phyloP scores from a whole-genome alignment of 2,329 filamentous ascomycete species.

The Emericellopsis atlantica region DNA sequence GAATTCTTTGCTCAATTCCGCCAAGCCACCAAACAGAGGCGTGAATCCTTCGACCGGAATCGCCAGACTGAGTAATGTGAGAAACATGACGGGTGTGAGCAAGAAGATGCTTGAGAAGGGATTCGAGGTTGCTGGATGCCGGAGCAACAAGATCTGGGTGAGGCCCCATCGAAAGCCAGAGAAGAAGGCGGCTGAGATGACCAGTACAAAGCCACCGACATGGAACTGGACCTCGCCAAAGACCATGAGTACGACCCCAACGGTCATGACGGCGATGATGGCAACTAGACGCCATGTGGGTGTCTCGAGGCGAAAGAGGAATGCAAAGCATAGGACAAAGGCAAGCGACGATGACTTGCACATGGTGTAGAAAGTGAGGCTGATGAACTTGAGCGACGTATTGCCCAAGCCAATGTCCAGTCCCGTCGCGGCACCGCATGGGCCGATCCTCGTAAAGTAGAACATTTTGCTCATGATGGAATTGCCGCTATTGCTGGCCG shows the following conservation, averaged over 20 bases:
- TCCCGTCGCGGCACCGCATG: constrained; percentile 84
- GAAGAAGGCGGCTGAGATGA: constrained; percentile 89
- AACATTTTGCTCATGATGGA: constrained; percentile 78
- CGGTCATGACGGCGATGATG: constrained; percentile 86
- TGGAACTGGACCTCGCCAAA: constrained; percentile 88
- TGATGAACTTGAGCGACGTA: constrained; percentile 90
- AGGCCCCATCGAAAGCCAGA: constrained; percentile 96
- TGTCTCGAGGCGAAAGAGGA: constrained; percentile 80
- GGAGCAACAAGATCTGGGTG: constrained; percentile 90
- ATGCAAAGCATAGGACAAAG: constrained; percentile 91
- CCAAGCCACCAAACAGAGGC: constrained; percentile 54
- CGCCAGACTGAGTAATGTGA: constrained; percentile 67
- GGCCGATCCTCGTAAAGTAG: constrained; percentile 82
- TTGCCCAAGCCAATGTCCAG: constrained; percentile 95
- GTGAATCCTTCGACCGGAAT: constrained; percentile 73
- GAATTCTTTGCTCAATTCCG: constrained; percentile 50
- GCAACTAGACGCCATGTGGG: constrained; percentile 75
- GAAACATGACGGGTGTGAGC: constrained; percentile 94
- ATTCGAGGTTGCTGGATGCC: constrained; percentile 89
- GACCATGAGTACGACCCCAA: constrained; percentile 96
- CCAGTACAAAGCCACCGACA: constrained; percentile 73
- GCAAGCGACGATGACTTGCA: constrained; percentile 95
- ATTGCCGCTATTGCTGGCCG: constrained; percentile 17
- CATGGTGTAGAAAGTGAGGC: constrained; percentile 97
- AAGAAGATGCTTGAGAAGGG: constrained; percentile 97